Conservation (phyloP, 164 flowering plant genomes). For the Umbilicus rupestris region DNA sequence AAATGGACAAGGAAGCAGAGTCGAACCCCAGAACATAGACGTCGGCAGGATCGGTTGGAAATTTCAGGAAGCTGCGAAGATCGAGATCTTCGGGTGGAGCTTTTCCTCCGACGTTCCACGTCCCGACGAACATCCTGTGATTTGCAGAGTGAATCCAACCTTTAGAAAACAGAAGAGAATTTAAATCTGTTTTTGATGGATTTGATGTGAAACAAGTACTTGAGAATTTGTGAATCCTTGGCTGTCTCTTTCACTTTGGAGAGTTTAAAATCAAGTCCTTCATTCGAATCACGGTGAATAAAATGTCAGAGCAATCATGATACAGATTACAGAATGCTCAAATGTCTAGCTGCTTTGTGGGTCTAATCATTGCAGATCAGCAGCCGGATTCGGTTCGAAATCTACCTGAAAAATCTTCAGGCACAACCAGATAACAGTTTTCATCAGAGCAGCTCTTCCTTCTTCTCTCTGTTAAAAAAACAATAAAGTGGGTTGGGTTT, state of each 20-base stretch:
- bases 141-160: background rate
- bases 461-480: conserved; percentile 18
- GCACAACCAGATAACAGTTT: conserved; percentile 30
- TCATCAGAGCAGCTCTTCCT: conserved; percentile 57
- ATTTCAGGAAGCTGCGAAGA: conserved; percentile 46
- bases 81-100: conserved; percentile 53
- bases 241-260: background rate
- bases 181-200: background rate
- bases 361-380: background rate
- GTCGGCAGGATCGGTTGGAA: conserved; percentile 45
- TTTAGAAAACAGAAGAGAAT: background rate
- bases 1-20: background rate
- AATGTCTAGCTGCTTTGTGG: too few relatives aligned
- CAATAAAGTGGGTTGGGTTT: background rate
- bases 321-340: too few relatives aligned
- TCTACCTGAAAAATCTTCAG: conserved; percentile 45
- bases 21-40: conserved; percentile 74
- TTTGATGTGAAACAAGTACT: background rate
- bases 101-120: conserved; percentile 92
- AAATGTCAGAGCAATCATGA: background rate
- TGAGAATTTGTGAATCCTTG: background rate
- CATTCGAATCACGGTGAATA: background rate
- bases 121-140: conserved; percentile 76
- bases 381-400: background rate
- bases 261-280: background rate